Base-by-base conservation (phyloP, 805 yeast species). In the Nakazawaea ambrosiae region DNA sequence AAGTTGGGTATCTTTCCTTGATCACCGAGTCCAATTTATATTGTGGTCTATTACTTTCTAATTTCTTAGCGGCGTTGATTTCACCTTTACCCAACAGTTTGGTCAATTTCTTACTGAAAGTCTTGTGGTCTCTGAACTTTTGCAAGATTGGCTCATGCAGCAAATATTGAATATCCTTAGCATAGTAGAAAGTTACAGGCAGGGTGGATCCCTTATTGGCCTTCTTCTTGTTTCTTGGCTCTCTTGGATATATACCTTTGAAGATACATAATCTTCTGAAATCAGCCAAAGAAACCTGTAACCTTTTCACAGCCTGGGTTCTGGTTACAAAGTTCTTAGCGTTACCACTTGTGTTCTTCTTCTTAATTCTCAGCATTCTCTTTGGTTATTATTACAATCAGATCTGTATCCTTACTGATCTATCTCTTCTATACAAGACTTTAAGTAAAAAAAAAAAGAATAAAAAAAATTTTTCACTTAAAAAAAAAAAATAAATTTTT, bases 171-270 rank as follows among this genome's bases (percentile, higher is more conserved):
- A 92, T 92, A 60, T 92, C 98, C 61, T 88, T 92, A 46, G 81
- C 60, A 59, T 88, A 90, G 65, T 92, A 92, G 58, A 92, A 94
- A 3, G 98, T 92, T 18, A 83, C 82, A 33, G 95, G 95, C 19
- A 94, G 95, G 6, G 97, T 86, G n/a, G 96, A 84, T 17, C 98
- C 97, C 63, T 87, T 92, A 63, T 88, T 90, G 43, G 97, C 96
- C 70, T 87, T 89, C 77, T 83, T 87, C 67, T 89, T 92, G 63
- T 86, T 87, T 51, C 89, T 71, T 33, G 97, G 97, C 57, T 88
- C 97, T 58, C 98, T 77, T 38, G 98, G 98, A 57, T 87, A 92
- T 46, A 92, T 89, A 36, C 98, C 98, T 61, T 92, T 92, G 73
- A 92, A 87, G 58, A 92, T 92, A 72, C 98, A 92, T 55, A 92